Evolutionary conservation across 2,329 filamentous ascomycete genomes (phyloP).

Genomic region (Colletotrichum sp.): DNA sequence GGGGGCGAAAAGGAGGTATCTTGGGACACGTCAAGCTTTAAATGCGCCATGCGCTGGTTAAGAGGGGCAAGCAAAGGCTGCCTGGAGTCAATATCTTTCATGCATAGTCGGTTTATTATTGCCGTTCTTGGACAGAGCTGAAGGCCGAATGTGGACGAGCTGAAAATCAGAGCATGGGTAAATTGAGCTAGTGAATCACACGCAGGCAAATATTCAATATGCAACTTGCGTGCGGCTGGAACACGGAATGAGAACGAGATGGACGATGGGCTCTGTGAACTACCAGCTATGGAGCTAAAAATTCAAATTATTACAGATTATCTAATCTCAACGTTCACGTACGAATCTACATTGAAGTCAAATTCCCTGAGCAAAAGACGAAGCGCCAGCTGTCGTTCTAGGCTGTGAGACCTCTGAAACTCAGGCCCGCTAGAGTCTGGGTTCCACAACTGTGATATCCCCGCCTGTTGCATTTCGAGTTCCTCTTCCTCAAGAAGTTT

Average conservation of each 20-base stretch:
- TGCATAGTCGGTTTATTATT: background rate
- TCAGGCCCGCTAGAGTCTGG: too few species aligned
- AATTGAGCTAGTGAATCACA: background rate
- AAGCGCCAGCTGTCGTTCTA: background rate
- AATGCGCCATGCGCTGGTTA: background rate
- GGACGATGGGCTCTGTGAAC: too few species aligned
- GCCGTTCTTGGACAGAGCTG: background rate
- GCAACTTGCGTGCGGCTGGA: background rate
- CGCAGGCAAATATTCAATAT: background rate
- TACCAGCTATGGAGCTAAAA: too few species aligned
- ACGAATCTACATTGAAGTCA: background rate
- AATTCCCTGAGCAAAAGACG: background rate
- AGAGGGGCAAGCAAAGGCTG: background rate
- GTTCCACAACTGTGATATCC: too few species aligned
- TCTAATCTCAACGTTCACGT: background rate
- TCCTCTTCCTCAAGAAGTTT: background rate
- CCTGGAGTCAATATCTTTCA: background rate
- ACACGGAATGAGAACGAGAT: too few species aligned
- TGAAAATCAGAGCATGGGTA: background rate
- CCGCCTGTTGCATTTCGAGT: too few species aligned
- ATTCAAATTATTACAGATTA: too few species aligned
- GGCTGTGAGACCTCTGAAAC: background rate
- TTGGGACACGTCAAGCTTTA: background rate
- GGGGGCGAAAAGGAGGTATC: accelerated
- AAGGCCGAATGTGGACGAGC: background rate